Base-by-base conservation (phyloP, 768 basidiomycete species). In the Hirschioporus abietinus region DNA sequence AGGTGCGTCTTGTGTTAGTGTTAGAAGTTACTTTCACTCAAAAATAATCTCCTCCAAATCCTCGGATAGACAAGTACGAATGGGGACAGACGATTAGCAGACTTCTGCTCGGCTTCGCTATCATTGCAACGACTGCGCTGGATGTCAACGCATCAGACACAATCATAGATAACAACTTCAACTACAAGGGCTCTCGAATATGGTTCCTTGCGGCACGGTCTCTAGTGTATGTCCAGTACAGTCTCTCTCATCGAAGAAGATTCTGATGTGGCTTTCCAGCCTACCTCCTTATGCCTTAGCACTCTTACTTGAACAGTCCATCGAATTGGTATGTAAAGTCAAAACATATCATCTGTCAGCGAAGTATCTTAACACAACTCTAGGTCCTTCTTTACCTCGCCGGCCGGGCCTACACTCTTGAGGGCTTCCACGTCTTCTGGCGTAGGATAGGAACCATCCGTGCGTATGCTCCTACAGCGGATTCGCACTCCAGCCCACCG, bases 11-110 rank as follows among this genome's bases (percentile, higher is more conserved):
- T 61, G 60, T 17, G 23, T 18, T 35, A 26, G 23, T n/a, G n/a
- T n/a, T n/a, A n/a, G 42, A 20, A 20, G 2, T 3, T 52, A 7
- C 3, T 17, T 35, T 18, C 60, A 17, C 17, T 15, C 6, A 35
- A 27, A 7, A 12, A 15, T n/a, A 26, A 61, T 26, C 34, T 27
- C 20, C 60, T 61, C 12, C 23, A n/a, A n/a, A n/a, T 25, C 10
- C 60, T 24, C 27, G 24, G 17, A 61, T 17, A 61, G 60, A 61
- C 18, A 26, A 35, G 17, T 61, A 61, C 23, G 60, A 61, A 61
- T 61, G 60, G 60, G 60, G 60, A 7, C 42, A 52, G 42, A 52
- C 42, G 42, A 52, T 52, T 10, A 52, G 42, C 20, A 52, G 42
- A 20, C 12, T 52, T 5, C 15, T 52, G 12, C 42, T 52, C 42